phyloP scores from a whole-genome alignment of 2,329 filamentous ascomycete species.

The Sporothrix mexicana region DNA sequence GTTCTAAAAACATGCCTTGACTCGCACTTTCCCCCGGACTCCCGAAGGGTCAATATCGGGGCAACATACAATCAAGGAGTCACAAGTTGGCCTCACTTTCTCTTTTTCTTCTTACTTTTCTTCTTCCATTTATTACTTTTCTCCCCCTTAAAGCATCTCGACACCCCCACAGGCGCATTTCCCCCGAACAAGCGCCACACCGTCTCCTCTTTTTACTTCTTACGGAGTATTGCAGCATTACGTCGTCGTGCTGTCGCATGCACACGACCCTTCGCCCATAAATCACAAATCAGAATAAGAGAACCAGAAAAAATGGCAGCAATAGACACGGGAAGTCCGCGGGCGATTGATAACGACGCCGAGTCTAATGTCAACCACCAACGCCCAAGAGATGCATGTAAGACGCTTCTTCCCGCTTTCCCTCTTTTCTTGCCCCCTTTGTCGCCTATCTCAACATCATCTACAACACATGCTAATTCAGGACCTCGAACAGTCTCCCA shows the following conservation, averaged over 20 bases:
- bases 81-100: background rate
- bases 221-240: background rate
- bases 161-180: background rate
- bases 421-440: background rate
- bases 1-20: background rate
- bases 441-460: background rate
- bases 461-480: background rate
- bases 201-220: slow-evolving; percentile 1
- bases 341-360: slow-evolving; percentile 12
- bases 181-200: background rate
- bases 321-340: slow-evolving; percentile 17
- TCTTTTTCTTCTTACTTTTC: background rate
- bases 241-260: background rate
- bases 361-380: background rate
- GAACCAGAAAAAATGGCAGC: background rate
- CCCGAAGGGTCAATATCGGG: slow-evolving; percentile 6
- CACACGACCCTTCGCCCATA: background rate
- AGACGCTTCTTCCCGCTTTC: background rate
- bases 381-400: slow-evolving; percentile 20
- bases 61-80: background rate
- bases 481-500: slow-evolving; percentile 50
- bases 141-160: background rate
- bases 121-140: background rate
- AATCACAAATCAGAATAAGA: background rate
- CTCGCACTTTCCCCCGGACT: slow-evolving; percentile 12